Evolutionary conservation across 2,329 filamentous ascomycete genomes (phyloP), one percentile per base, ranked within the genome.

Genomic region (Apiospora phragmitis): DNA sequence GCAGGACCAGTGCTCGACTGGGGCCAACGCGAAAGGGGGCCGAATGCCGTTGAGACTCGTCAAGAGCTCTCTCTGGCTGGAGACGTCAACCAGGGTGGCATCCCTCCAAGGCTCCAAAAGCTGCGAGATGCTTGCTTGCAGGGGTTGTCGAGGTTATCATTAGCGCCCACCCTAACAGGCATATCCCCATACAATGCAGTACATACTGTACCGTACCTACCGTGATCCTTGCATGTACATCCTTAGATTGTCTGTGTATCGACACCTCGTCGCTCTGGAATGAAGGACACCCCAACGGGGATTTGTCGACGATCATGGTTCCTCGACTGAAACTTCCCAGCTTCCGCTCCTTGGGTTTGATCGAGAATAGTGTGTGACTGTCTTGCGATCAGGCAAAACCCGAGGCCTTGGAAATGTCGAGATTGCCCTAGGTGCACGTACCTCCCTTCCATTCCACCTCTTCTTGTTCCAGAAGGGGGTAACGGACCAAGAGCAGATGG

Each of bases 21-120:
- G 65, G 65, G 42, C 65, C 55, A 51, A 67, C 68, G 70, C 70
- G 59, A 70, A 71, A 71, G 69, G 70, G 70, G 68, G 70, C 70
- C 70, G 70, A 70, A 71, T 70, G 65, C 68, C 70, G 68, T 49
- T 65, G 65, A 68, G 43, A 62, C 55, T 62, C 32, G 55, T 62
- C 55, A 59, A 62, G 32, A 14, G 55, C 55, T 38, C 55, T n/a
- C n/a, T n/a, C n/a, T n/a, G n/a, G n/a, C n/a, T 62, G 32, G 55
- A 62, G 32, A 62, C 32, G 55, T 62, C 55, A 62, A 62, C 55
- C 55, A 62, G 32, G 55, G 55, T 62, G 55, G 55, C 29, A 62
- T 62, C 55, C 55, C 55, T 62, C 55, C 55, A 62, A 35, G n/a
- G 24, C 55, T 62, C 55, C 55, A 62, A 35, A 35, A 38, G 55